These are phyloP conservation scores for Apocynum venetum DNA, from an alignment of 257 asterid genomes.

Conservation along the genomic window DNA sequence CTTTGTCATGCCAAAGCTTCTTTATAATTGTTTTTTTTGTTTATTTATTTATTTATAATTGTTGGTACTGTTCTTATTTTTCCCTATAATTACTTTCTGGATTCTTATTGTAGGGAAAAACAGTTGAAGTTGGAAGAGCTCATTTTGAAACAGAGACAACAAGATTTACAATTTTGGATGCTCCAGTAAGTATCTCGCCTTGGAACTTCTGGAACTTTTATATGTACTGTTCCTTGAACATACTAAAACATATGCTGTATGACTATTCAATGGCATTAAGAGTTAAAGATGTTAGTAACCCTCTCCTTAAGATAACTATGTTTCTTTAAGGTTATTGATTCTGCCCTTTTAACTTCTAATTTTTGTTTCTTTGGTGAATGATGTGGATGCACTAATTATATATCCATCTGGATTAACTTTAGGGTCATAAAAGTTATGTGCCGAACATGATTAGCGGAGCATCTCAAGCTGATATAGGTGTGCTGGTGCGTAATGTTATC, in stretches of 20 bases:
- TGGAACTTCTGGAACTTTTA: neutral
- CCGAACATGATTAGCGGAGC: constrained; percentile 99
- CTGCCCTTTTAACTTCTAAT: neutral
- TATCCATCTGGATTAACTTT: neutral
- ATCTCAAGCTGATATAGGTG: constrained; percentile 97
- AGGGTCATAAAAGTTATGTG: constrained; percentile 98
- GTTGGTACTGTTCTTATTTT: neutral
- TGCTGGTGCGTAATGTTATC: constrained; percentile 48
- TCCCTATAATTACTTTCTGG: neutral
- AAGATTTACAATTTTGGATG: constrained; percentile 95
- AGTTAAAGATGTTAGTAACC: neutral
- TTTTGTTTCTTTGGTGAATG: neutral
- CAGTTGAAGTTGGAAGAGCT: constrained; percentile 99
- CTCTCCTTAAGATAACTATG: neutral
- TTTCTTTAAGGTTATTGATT: neutral
- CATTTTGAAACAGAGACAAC: constrained; percentile 93
- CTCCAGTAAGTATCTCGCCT: constrained; percentile 56
- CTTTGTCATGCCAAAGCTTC: neutral
- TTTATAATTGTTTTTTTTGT: neutral
- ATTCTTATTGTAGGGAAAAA: constrained; percentile 60
- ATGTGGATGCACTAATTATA: neutral
- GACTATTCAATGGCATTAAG: neutral
- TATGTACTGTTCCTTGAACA: neutral
- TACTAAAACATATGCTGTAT: neutral
- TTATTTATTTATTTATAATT: neutral